Base-by-base conservation (phyloP, 2,329 filamentous ascomycete genomes). In the Reticulascus tulasneorum region DNA sequence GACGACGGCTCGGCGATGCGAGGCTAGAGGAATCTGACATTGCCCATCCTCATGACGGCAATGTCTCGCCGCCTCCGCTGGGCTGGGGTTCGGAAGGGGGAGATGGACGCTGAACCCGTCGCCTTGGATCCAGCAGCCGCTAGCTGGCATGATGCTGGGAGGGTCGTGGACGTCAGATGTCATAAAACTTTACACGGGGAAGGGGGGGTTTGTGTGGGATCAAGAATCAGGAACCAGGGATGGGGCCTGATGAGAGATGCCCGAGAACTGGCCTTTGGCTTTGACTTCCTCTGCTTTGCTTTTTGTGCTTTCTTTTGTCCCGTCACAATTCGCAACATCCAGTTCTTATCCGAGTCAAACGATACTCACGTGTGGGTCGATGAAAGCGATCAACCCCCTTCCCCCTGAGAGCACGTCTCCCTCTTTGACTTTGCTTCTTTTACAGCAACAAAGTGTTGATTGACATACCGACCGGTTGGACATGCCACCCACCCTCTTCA, bases 381-480 rank as follows among this genome's bases (percentile, higher is more conserved):
- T 28, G 21, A n/a, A 22, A 15, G n/a, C n/a, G n/a, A 12, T 28
- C 27, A 19, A 7, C 9, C 19, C 9, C 20, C 17, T 15, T n/a
- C 9, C 19, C 15, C 11, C 16, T 15, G 16, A 22, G 12, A 18
- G 9, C 7, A 46, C 22, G 3, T n/a, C n/a, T n/a, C n/a, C n/a
- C n/a, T n/a, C n/a, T n/a, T 38, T 48, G 17, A 47, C 34, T 9
- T 24, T 29, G 22, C 37, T 25, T 9, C 32, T 24, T 13, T 16
- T 24, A 29, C 40, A 30, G 9, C 32, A 38, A 16, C 36, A 23
- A 12, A 44, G 17, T n/a, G 9, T 42, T 29, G 21, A 47, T 37
- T 16, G 38, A 29, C 11, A 29, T 40, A 8, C 5, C n/a, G 35
- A 42, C 16, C 47, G 28, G 10, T 40, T 42, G 23, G 48, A 37